These are phyloP conservation scores for Kwoniella shivajii DNA, from an alignment of 1,284 basidiomycete genomes.

Conservation along the genomic window DNA sequence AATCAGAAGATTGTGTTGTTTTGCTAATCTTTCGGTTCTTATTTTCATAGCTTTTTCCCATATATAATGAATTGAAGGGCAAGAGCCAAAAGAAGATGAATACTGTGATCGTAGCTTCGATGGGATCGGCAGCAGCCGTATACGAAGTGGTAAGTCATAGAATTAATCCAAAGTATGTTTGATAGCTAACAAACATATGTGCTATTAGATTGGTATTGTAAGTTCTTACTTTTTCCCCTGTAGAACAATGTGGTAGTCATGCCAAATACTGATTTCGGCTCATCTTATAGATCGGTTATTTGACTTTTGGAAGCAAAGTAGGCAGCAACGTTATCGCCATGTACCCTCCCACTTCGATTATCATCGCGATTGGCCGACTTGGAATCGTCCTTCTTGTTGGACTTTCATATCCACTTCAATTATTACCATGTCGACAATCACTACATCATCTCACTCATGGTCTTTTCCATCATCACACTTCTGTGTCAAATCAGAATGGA, in stretches of 20 bases:
- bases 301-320: constrained; percentile 91
- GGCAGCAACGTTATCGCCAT: constrained; percentile 89
- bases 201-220: constrained; percentile 23
- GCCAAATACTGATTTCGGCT: neutral
- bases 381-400: constrained; percentile 88
- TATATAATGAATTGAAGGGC: constrained; percentile 86
- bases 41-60: constrained; percentile 57
- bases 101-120: constrained; percentile 78
- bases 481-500: constrained; percentile 5
- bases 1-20: neutral
- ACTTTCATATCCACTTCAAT: constrained; percentile 90
- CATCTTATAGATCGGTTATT: constrained; percentile 65
- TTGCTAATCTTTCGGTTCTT: neutral
- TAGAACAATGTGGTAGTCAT: neutral
- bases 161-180: neutral
- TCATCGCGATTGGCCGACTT: constrained; percentile 89
- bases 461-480: constrained; percentile 31
- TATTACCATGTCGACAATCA: constrained; percentile 90
- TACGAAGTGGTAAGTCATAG: constrained; percentile 64
- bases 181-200: neutral
- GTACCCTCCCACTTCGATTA: constrained; percentile 70
- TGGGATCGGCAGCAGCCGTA: constrained; percentile 73
- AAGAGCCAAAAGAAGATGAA: constrained; percentile 86
- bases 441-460: constrained; percentile 74
- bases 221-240: neutral